Conservation (phyloP, 331 rosid species). For the Malus hybrid region DNA sequence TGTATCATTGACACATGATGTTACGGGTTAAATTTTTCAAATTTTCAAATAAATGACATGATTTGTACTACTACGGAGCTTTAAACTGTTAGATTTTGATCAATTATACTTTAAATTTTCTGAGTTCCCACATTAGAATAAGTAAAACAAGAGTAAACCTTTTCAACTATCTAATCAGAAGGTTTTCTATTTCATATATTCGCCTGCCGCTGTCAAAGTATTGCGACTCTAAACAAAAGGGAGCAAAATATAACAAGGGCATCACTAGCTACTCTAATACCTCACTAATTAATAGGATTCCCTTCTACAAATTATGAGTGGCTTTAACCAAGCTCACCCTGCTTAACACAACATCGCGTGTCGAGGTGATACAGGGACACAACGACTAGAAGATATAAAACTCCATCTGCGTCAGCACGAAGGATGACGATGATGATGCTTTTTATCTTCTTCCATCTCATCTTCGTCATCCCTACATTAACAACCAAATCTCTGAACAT, state of each 20-base stretch:
- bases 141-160: too few relatives aligned
- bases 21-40: too few relatives aligned
- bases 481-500: not conserved
- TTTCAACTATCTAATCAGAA: too few relatives aligned
- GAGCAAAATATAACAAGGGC: not conserved
- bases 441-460: constrained; percentile 64
- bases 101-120: too few relatives aligned
- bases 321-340: not conserved
- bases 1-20: too few relatives aligned
- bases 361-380: not conserved
- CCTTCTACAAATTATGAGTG: not conserved
- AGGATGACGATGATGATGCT: constrained; percentile 11
- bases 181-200: not conserved
- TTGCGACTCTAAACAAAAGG: too few relatives aligned
- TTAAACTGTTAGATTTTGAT: too few relatives aligned
- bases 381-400: constrained; percentile 7
- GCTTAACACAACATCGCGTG: not conserved
- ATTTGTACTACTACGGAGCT: too few relatives aligned
- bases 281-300: not conserved
- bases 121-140: too few relatives aligned
- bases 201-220: not conserved
- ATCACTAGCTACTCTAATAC: not conserved
- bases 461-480: constrained; percentile 37
- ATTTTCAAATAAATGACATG: too few relatives aligned
- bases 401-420: constrained; percentile 18